phyloP scores from a whole-genome alignment of 768 basidiomycete species.

The Tylopilus vinaceipallidus region DNA sequence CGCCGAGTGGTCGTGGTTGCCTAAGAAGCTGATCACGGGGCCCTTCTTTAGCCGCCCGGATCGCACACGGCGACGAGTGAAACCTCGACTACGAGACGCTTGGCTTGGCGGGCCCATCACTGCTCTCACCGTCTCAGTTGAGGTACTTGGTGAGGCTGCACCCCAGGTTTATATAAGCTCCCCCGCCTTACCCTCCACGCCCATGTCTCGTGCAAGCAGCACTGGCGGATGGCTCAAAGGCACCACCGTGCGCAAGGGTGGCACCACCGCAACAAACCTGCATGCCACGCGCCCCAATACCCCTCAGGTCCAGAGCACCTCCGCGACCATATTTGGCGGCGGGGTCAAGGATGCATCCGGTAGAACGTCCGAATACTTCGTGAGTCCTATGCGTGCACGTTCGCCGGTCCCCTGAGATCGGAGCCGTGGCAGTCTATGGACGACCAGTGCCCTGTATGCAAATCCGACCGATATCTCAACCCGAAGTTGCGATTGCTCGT shows the following conservation, averaged over 20 bases:
- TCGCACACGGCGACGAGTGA: not conserved
- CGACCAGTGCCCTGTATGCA: constrained; percentile 96
- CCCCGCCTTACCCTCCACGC: not conserved
- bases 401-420: constrained; percentile 9
- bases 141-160: not conserved
- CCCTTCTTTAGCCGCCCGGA: constrained; percentile 9
- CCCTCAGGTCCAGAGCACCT: constrained; percentile 68
- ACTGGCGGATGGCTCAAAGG: constrained; percentile 61
- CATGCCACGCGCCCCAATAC: constrained; percentile 60
- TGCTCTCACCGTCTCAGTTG: no score
- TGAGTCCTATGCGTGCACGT: constrained; percentile 36
- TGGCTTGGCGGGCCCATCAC: no score
- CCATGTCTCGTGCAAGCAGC: constrained; percentile 33
- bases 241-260: constrained; percentile 71
- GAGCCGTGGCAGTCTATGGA: constrained; percentile 63
- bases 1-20: constrained; percentile 16
- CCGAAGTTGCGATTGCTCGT: constrained; percentile 92
- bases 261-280: constrained; percentile 38
- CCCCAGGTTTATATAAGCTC: constrained; percentile 13
- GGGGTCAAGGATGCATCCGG: constrained; percentile 87
- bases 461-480: constrained; percentile 93
- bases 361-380: constrained; percentile 77
- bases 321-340: constrained; percentile 72
- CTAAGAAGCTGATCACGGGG: constrained; percentile 4
- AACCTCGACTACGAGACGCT: not conserved